Evolutionary conservation across 345 rosid species (phyloP), one percentile per base, ranked within the genome.

Genomic region (Mallotus nudiflorus): DNA sequence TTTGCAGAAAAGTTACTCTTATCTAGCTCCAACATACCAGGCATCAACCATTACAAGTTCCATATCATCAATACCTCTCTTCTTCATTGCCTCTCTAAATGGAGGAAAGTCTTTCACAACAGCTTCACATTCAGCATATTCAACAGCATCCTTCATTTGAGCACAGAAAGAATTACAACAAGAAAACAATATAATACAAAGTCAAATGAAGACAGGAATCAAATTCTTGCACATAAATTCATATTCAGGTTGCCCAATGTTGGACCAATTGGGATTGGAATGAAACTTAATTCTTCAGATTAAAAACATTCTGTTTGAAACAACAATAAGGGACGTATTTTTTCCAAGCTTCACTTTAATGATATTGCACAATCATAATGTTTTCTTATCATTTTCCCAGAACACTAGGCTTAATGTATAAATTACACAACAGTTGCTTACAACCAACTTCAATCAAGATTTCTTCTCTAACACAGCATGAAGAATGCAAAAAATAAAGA

Each of bases 101-200:
- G 85, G 93, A 44, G 89, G 86, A 45, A 83, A 90, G 62, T 82
- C 97, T 81, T 92, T 92, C 56, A 90, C 98, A 74, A 77, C 83
- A 51, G 93, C 95, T 85, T 92, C 98, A 79, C 97, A 92, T 78
- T 90, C 93, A 78, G 95, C 98, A 81, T 89, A 92, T 78, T 89
- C 95, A 58, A 80, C 83, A 35, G 89, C 95, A 84, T 89, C 95
- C 90, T 89, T 83, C 69, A 74, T 35, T 68, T 71, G 22, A 50
- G 19, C 61, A 62, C 68, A 53, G 40, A 42, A 55, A 57, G 20
- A 54, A 76, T 29, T 37, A 8, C 58, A 57, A 40, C 18, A 69
- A 61, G 56, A 28, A 5, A 50, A 14, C 10, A 51, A 46, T 14
- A 10, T 53, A 16, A 9, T 37, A 51, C 37, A 25, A 31, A 20